A percentile compares a stretch with the other conserved stretches of the same genome.
These are phyloP conservation scores for Hymenoscyphus scutula DNA, from an alignment of 2,329 filamentous ascomycete species.

Conservation along the genomic window DNA sequence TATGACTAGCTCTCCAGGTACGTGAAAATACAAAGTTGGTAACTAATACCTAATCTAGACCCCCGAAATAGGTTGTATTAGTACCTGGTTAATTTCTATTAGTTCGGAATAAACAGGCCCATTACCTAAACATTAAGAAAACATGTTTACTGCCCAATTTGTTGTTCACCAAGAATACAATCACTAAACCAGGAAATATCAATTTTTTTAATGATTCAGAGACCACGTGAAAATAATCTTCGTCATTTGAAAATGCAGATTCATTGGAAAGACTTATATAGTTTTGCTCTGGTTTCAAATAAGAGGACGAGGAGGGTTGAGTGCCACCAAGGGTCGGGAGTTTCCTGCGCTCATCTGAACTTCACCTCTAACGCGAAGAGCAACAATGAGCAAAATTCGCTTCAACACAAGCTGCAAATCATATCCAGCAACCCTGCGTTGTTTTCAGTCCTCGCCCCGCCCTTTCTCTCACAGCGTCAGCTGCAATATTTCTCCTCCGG, in stretches of 20 bases:
- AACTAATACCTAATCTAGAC: no score
- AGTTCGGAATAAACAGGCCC: no score
- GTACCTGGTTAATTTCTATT: no score
- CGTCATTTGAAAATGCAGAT: neutral
- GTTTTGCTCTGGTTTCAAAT: neutral
- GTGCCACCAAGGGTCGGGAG: neutral
- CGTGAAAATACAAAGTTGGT: no score
- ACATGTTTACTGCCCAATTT: no score
- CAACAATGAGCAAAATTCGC: neutral
- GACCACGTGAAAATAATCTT: neutral
- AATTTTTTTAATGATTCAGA: no score
- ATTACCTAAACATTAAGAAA: no score
- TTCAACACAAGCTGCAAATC: neutral
- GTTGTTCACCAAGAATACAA: no score
- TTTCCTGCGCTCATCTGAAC: neutral
- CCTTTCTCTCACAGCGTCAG: neutral
- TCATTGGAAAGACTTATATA: no score
- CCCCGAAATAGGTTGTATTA: no score
- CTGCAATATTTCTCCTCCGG: neutral
- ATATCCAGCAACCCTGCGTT: neutral
- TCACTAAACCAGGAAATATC: no score
- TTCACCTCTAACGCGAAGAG: neutral
- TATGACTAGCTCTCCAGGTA: no score
- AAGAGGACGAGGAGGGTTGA: neutral
- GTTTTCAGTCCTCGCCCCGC: neutral